phyloP scores from a whole-genome alignment of 176 grass and related monocot species.

The Alopecurus myosuroides region DNA sequence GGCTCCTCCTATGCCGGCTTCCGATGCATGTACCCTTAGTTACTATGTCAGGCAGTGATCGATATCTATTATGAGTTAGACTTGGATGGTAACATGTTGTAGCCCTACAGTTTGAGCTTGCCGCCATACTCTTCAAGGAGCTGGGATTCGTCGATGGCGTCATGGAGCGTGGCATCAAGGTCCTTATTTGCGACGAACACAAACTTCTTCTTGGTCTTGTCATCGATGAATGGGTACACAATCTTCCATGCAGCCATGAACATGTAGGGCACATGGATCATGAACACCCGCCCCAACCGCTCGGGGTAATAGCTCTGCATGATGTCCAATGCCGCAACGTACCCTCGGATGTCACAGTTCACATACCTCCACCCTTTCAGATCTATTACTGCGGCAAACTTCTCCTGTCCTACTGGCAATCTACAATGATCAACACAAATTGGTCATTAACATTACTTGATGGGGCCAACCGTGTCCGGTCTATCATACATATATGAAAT shows the following conservation, averaged over 20 bases:
- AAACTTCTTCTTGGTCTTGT: constrained; percentile 85
- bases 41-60: not conserved
- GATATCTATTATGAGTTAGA: not conserved
- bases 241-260: constrained; percentile 95
- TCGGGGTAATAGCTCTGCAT: constrained; percentile 88
- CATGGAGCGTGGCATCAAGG: constrained; percentile 35
- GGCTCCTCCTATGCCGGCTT: not conserved
- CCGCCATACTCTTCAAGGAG: constrained; percentile 61
- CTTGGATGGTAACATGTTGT: not conserved
- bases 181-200: constrained; percentile 72
- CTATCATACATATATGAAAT: not conserved
- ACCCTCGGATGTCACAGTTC: constrained; percentile 68
- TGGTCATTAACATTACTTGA: not conserved
- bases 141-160: constrained; percentile 58
- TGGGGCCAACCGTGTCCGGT: not conserved
- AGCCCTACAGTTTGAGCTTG: constrained; percentile 33
- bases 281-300: constrained; percentile 45
- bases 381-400: constrained; percentile 55
- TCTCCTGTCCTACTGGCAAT: constrained; percentile 49
- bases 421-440: not conserved
- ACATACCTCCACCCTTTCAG: constrained; percentile 66
- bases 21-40: not conserved
- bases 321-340: constrained; percentile 61
- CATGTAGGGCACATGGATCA: constrained; percentile 60
- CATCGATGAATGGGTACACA: constrained; percentile 81